Conservation (phyloP, 2,329 filamentous ascomycete species). For the Arthrobotrys entomopaga region DNA sequence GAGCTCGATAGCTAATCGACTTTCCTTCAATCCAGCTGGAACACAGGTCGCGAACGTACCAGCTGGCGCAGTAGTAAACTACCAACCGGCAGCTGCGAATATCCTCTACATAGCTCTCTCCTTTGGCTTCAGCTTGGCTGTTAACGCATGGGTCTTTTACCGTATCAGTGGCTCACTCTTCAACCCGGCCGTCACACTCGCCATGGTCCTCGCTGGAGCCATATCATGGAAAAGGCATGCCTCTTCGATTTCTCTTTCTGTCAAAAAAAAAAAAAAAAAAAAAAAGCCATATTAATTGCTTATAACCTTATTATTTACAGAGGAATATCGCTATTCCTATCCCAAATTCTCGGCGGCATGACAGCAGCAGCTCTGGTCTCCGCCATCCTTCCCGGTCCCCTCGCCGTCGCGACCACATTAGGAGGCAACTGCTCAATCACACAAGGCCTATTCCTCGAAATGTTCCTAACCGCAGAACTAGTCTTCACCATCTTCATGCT, state of each 20-base stretch:
- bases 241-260: neutral
- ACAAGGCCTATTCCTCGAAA: conserved; percentile 72
- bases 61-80: conserved; percentile 2
- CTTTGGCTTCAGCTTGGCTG: conserved; percentile 67
- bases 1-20: neutral
- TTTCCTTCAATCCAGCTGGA: conserved; percentile 24
- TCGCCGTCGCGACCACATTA: conserved; percentile 69
- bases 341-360: conserved; percentile 71
- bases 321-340: conserved; percentile 65
- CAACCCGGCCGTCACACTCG: conserved; percentile 59
- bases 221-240: conserved; percentile 5
- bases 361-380: conserved; percentile 69
- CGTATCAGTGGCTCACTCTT: conserved; percentile 65
- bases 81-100: conserved; percentile 58
- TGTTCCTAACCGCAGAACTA: conserved; percentile 72
- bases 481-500: conserved; percentile 70
- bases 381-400: conserved; percentile 68
- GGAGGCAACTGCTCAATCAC: conserved; percentile 59
- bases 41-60: conserved; percentile 10
- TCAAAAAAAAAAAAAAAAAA: too few relatives aligned
- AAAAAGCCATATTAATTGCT: too few relatives aligned
- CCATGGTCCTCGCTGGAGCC: conserved; percentile 4
- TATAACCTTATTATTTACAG: conserved; percentile 55
- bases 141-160: conserved; percentile 70
- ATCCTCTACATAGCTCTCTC: conserved; percentile 66